Evolutionary conservation across 805 yeast species (phyloP).

Genomic region (Candida pseudofarinosa): DNA sequence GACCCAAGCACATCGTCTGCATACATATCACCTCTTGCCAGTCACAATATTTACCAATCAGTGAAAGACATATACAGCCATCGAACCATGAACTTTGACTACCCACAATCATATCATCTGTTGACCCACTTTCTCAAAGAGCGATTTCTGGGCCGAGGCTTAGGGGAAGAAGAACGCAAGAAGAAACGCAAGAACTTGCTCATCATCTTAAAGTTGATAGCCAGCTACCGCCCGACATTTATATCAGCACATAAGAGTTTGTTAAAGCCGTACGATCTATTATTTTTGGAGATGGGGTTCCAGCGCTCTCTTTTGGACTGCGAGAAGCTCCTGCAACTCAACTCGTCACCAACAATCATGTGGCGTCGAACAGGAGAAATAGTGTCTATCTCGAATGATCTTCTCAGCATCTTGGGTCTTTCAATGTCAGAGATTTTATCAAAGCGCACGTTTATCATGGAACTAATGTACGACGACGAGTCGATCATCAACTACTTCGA

Average conservation of each 20-base stretch:
- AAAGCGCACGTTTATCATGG: slow-evolving; percentile 65
- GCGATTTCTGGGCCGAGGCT: slow-evolving; percentile 51
- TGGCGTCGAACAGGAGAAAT: slow-evolving; percentile 88
- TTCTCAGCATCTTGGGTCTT: slow-evolving; percentile 66
- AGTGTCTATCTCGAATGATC: slow-evolving; percentile 72
- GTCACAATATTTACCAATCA: slow-evolving; percentile 52
- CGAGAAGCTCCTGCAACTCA: slow-evolving; percentile 42
- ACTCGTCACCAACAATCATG: slow-evolving; percentile 75
- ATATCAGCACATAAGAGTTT: slow-evolving; percentile 71
- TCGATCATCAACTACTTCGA: slow-evolving; percentile 70
- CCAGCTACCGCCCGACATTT: slow-evolving; percentile 69
- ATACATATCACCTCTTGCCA: slow-evolving; percentile 54
- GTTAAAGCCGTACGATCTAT: slow-evolving; percentile 62
- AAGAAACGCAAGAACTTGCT: slow-evolving; percentile 30
- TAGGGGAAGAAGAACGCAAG: slow-evolving; percentile 25
- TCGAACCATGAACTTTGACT: slow-evolving; percentile 50
- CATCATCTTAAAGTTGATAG: slow-evolving; percentile 53
- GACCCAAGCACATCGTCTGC: slow-evolving; percentile 15
- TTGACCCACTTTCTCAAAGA: slow-evolving; percentile 51
- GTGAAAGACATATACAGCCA: slow-evolving; percentile 47
- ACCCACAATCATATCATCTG: slow-evolving; percentile 61
- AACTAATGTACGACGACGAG: slow-evolving; percentile 72
- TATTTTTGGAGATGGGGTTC: slow-evolving; percentile 45
- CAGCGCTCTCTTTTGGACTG: slow-evolving; percentile 43
- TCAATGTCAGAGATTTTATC: slow-evolving; percentile 53